Conservation (phyloP, 1,284 basidiomycete species). For the Tilletia caries region DNA sequence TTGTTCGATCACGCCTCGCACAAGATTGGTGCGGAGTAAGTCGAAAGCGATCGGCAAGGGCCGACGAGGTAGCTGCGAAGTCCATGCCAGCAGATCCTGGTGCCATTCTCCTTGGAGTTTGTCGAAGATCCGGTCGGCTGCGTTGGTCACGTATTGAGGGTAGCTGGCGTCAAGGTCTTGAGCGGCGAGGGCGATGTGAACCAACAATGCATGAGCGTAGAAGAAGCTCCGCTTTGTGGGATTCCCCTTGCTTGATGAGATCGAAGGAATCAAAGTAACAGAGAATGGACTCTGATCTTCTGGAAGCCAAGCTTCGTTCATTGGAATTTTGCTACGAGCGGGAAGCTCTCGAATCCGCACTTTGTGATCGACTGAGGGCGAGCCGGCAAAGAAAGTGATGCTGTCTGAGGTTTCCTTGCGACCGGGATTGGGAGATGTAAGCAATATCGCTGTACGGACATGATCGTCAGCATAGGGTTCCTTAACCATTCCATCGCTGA, state of each 20-base stretch:
- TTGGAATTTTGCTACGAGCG: neutral
- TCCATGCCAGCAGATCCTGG: neutral
- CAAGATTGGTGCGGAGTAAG: neutral
- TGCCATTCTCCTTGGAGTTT: slow-evolving; percentile 16
- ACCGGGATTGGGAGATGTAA: no score
- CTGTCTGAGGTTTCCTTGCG: neutral
- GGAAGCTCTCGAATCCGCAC: neutral
- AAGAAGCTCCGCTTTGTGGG: slow-evolving; percentile 1
- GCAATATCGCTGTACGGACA: no score
- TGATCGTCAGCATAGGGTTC: no score
- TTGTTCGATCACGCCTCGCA: neutral
- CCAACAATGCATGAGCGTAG: slow-evolving; percentile 10
- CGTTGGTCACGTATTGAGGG: neutral
- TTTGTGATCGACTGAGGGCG: neutral
- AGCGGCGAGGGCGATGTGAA: slow-evolving; percentile 6
- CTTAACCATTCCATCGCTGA: no score
- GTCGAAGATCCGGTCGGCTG: neutral
- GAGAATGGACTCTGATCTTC: slow-evolving; percentile 22
- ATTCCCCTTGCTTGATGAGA: neutral
- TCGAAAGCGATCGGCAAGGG: neutral
- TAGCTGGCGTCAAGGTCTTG: neutral
- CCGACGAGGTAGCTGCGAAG: neutral
- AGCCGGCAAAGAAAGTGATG: neutral
- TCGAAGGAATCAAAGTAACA: neutral
- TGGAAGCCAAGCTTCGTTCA: slow-evolving; percentile 17